Evolutionary conservation across 495 filamentous ascomycete genomes (phyloP).

Genomic region (Tirmania nivea): DNA sequence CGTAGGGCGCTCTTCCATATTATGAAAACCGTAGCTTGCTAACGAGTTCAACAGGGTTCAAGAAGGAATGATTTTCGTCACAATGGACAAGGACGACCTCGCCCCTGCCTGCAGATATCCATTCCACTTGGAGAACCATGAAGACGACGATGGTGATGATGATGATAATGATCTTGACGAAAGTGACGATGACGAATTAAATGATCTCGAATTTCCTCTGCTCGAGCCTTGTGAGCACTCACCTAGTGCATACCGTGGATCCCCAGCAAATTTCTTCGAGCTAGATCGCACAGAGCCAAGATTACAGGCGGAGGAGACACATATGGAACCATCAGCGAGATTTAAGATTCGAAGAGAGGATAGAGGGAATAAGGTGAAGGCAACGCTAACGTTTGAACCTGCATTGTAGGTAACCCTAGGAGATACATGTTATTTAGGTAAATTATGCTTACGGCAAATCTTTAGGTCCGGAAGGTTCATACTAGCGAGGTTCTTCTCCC

Average conservation of each 20-base stretch:
- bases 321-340: constrained; percentile 14
- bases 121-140: constrained; percentile 35
- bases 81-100: constrained; percentile 60
- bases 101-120: constrained; percentile 54
- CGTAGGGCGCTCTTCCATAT: constrained; percentile 35
- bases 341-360: constrained; percentile 50
- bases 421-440: background rate
- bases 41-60: constrained; percentile 39
- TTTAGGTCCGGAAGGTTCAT: constrained; percentile 15
- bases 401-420: constrained; percentile 38
- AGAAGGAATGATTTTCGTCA: constrained; percentile 82
- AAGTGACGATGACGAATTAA: background rate
- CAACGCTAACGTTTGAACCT: constrained; percentile 54
- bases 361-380: constrained; percentile 55
- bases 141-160: constrained; percentile 8
- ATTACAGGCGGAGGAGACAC: background rate
- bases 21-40: constrained; percentile 1
- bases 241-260: background rate
- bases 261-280: background rate
- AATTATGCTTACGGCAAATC: background rate
- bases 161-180: constrained; percentile 3
- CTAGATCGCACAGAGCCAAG: no score
- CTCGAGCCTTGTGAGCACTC: background rate
- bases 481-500: constrained; percentile 12
- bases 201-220: background rate